Base-by-base conservation (phyloP, 768 basidiomycete species). In the Agrocybe praecox region DNA sequence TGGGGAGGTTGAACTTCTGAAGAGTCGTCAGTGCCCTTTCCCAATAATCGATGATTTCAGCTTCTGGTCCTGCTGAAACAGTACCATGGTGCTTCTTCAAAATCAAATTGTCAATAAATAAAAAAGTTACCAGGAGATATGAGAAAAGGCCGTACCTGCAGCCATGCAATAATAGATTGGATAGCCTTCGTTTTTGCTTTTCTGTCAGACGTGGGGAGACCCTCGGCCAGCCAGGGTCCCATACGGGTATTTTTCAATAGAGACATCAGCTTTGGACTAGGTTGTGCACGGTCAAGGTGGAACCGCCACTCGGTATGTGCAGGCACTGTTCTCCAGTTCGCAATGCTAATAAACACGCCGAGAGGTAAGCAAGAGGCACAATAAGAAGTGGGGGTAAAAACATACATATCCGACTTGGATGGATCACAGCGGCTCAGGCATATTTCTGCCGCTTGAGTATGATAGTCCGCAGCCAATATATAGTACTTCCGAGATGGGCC, bases 391-490 rank as follows among this genome's bases (percentile, higher is more conserved):
- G 24, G 3, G n/a, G 17, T 18, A 15, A 15, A 44, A 44, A 45
- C 57, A 19, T 17, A 62, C 58, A 59, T 52, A 54, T 58, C 52
- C 12, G 57, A 53, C 43, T 51, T 32, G 14, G 21, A 53, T 17
- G 58, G 58, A 40, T 60, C 48, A 32, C 62, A 63, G 24, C 45
- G 52, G 46, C 53, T 46, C 24, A 63, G 26, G 36, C 62, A 63
- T n/a, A 60, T 55, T 43, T 63, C 62, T 18, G 62, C 62, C 43
- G 57, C 46, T 24, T 63, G 62, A 7, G 58, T 55, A 22, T 63
- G 62, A 46, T 60, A 63, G n/a, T n/a, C 33, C 12, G 11, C 21
- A 1, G 56, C 34, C 23, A 56, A 42, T 36, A 63, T 36, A 15
- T 55, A 52, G 19, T 49, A 19, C 2, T 46, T 15, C n/a, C 53